Evolutionary conservation across 1,139 yeast species (phyloP).

Genomic region (Chernovozyma aurita): DNA sequence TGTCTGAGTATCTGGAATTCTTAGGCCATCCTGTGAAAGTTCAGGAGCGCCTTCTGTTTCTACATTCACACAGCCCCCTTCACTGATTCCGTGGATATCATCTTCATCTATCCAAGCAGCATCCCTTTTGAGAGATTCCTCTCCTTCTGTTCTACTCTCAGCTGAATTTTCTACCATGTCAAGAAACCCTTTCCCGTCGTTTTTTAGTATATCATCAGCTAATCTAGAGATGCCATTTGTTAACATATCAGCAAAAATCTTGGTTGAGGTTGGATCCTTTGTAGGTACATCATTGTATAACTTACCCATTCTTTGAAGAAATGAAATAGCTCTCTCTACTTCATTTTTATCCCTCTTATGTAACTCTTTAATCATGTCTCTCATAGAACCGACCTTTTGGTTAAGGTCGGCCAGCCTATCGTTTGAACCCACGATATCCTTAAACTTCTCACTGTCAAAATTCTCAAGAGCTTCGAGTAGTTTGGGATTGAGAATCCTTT

Average conservation of each 20-base stretch:
- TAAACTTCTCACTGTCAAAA: slow-evolving; percentile 23
- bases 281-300: slow-evolving; percentile 14
- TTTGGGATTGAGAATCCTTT: slow-evolving; percentile 27
- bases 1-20: too few relatives aligned
- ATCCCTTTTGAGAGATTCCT: not conserved
- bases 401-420: slow-evolving; percentile 14
- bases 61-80: too few relatives aligned
- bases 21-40: too few relatives aligned
- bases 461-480: slow-evolving; percentile 26
- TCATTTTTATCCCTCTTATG: slow-evolving; percentile 26
- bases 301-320: slow-evolving; percentile 25
- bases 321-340: slow-evolving; percentile 25
- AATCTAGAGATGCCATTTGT: slow-evolving; percentile 49
- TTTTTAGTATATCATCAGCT: slow-evolving; percentile 72
- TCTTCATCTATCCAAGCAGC: slow-evolving; percentile 24
- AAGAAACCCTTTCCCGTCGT: slow-evolving; percentile 70
- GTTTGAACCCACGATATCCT: slow-evolving; percentile 14
- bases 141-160: slow-evolving; percentile 41
- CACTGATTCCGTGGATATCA: too few relatives aligned
- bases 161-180: slow-evolving; percentile 75
- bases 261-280: slow-evolving; percentile 8
- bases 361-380: slow-evolving; percentile 25
- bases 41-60: too few relatives aligned
- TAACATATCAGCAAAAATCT: too few relatives aligned
- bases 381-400: slow-evolving; percentile 28